phyloP scores from a whole-genome alignment of 208 protist species.

The Leishmania gerbilli region DNA sequence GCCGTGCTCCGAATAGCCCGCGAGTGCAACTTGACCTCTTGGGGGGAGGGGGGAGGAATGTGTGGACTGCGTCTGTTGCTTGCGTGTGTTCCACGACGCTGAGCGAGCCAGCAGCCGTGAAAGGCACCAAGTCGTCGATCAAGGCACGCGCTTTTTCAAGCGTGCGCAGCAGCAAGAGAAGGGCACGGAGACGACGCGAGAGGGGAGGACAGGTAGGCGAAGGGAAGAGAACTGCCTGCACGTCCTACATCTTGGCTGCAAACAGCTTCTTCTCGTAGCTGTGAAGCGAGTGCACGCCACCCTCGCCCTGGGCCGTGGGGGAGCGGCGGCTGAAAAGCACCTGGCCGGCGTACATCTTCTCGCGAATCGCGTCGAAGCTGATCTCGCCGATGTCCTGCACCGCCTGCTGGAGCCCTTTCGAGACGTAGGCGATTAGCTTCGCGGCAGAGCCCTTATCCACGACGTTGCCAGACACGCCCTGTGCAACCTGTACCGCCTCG shows the following conservation, averaged over 20 bases:
- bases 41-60: neutral
- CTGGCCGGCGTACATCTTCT: conserved; percentile 91
- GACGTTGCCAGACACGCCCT: conserved; percentile 92
- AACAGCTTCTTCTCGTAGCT: conserved; percentile 93
- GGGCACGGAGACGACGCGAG: neutral
- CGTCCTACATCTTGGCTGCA: conserved; percentile 68
- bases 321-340: conserved; percentile 93
- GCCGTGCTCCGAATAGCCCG: neutral
- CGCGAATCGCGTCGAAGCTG: conserved; percentile 77
- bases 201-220: neutral
- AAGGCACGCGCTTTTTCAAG: neutral
- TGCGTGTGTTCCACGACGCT: neutral
- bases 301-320: conserved; percentile 91
- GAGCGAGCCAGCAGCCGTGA: neutral
- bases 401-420: conserved; percentile 92
- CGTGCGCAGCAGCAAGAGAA: neutral
- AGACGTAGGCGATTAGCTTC: conserved; percentile 89
- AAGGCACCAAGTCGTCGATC: neutral
- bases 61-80: neutral
- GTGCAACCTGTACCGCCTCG: conserved; percentile 90
- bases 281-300: conserved; percentile 92
- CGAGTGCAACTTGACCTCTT: neutral
- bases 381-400: conserved; percentile 93
- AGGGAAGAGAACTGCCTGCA: neutral
- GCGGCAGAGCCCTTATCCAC: conserved; percentile 91